phyloP scores from a whole-genome alignment of 352 stramenopile species.

The Phytopythium cucurbitacearum region DNA sequence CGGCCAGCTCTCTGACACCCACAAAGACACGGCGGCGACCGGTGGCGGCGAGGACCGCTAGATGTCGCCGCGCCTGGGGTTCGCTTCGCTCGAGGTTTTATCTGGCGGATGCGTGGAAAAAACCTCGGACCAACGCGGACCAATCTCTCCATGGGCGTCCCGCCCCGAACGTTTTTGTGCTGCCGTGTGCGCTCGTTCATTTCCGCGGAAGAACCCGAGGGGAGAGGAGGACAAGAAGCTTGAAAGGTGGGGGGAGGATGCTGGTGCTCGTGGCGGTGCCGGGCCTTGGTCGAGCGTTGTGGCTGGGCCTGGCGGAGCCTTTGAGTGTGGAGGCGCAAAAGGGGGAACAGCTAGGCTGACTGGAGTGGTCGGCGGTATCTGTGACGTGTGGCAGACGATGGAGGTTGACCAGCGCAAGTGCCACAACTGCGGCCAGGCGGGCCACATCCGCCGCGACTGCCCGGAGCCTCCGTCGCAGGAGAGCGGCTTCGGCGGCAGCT shows the following conservation, averaged over 20 bases:
- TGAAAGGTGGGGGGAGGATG: constrained; percentile 7
- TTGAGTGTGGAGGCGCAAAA: background rate
- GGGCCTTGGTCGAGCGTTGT: background rate
- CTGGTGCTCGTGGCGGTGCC: background rate
- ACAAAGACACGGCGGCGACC: constrained; percentile 15
- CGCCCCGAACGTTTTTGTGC: constrained; percentile 7
- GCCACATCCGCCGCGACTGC: constrained; percentile 78
- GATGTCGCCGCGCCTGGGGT: constrained; percentile 25
- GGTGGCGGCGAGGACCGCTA: background rate
- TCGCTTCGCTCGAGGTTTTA: constrained; percentile 17
- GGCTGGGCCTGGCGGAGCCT: constrained; percentile 5
- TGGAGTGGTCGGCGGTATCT: no score
- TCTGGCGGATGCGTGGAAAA: constrained; percentile 5
- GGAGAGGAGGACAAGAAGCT: constrained; percentile 11
- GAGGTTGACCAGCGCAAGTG: constrained; percentile 62
- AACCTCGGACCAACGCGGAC: constrained; percentile 23
- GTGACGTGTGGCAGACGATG: constrained; percentile 18
- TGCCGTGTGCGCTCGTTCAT: constrained; percentile 11
- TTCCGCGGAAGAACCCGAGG: constrained; percentile 38
- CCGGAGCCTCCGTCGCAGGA: constrained; percentile 47
- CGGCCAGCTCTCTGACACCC: no score
- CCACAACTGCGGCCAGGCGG: constrained; percentile 74
- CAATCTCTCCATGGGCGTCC: constrained; percentile 22
- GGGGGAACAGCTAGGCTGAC: constrained; percentile 1
- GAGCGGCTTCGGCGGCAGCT: constrained; percentile 21